Evolutionary conservation across 2,329 filamentous ascomycete species (phyloP), one percentile per base, ranked within the genome.

Genomic region (Moelleriella libera): DNA sequence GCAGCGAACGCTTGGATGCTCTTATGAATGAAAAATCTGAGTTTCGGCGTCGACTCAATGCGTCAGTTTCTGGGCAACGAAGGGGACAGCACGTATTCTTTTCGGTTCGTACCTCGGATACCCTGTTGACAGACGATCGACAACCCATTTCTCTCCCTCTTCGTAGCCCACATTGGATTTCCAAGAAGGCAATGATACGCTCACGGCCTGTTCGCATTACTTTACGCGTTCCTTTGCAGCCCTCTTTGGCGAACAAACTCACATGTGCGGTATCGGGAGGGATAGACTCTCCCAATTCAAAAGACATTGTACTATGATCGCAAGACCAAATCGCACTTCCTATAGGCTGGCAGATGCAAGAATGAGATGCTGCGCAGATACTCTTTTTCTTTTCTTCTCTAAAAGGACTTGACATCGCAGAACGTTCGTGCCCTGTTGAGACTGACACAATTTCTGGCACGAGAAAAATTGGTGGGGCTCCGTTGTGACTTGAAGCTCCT

Each of bases 171-270:
- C 73, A 58, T 94, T 97, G 54, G 88, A 74, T 54, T 74, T 75
- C 92, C 92, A 98, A 67, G 88, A 94, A 40, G 92, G 92, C 30
- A 98, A 71, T 12, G 92, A 97, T 41, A 97, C 90, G 63, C 90
- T 97, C 54, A 97, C 87, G 53, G 90, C 92, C 89, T 96, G 34
- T 45, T 30, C 28, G 29, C 21, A 30, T 52, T 31, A 46, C 21
- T 32, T 30, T 11, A 44, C 47, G 2, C 30, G 39, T 9, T 14
- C 5, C 28, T 6, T 6, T 14, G 14, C 7, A 43, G 2, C 6
- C 21, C 6, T 21, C 31, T 28, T 9, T 21, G 21, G 21, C 21
- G 21, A 21, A 3, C 3, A 50, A 42, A 72, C 78, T 68, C 70
- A 88, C 84, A 71, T 90, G 85, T 49, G 82, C 78, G 48, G 85